A percentile compares a stretch with the other conserved stretches of the same genome.
phyloP scores from a whole-genome alignment of 2,329 filamentous ascomycete species.

The Daldinia sp. region DNA sequence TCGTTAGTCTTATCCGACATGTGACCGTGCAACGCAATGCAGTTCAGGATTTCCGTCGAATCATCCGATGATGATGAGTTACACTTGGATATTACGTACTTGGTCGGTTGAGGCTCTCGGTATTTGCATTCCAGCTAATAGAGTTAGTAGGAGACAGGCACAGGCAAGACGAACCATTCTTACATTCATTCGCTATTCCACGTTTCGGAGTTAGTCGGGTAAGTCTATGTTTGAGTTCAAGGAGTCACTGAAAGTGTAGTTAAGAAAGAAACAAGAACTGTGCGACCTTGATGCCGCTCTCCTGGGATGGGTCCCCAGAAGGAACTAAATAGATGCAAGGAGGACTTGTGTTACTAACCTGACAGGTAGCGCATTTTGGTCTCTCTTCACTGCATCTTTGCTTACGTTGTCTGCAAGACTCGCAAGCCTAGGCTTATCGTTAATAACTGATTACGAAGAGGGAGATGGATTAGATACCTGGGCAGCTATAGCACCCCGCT shows the following conservation, averaged over 20 bases:
- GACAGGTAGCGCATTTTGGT: slow-evolving; percentile 71
- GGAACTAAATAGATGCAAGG: slow-evolving; percentile 13
- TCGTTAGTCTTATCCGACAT: slow-evolving; percentile 43
- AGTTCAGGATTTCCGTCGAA: slow-evolving; percentile 29
- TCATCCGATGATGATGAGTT: slow-evolving; percentile 23
- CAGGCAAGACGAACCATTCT: slow-evolving; percentile 32
- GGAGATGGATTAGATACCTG: slow-evolving; percentile 47
- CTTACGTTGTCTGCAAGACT: slow-evolving; percentile 70
- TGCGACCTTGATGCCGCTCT: slow-evolving; percentile 21
- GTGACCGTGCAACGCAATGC: slow-evolving; percentile 23
- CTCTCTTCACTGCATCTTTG: slow-evolving; percentile 73
- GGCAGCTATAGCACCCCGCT: slow-evolving; percentile 56
- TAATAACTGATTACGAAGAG: slow-evolving; percentile 18
- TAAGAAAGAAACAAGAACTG: slow-evolving; percentile 23
- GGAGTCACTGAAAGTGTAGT: slow-evolving; percentile 22
- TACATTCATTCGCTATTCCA: slow-evolving; percentile 50
- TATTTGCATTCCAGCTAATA: slow-evolving; percentile 68
- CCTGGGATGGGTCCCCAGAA: slow-evolving; percentile 5
- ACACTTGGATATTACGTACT: slow-evolving; percentile 60
- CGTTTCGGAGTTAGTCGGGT: slow-evolving; percentile 27
- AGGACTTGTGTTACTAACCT: slow-evolving; percentile 38
- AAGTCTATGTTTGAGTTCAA: slow-evolving; percentile 20
- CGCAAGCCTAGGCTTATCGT: slow-evolving; percentile 57
- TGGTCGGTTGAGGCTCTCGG: slow-evolving; percentile 70
- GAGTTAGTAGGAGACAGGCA: slow-evolving; percentile 35